Evolutionary conservation across 805 yeast genomes (phyloP), one percentile per base, ranked within the genome.

Genomic region (Yamadazyma phyllophila): DNA sequence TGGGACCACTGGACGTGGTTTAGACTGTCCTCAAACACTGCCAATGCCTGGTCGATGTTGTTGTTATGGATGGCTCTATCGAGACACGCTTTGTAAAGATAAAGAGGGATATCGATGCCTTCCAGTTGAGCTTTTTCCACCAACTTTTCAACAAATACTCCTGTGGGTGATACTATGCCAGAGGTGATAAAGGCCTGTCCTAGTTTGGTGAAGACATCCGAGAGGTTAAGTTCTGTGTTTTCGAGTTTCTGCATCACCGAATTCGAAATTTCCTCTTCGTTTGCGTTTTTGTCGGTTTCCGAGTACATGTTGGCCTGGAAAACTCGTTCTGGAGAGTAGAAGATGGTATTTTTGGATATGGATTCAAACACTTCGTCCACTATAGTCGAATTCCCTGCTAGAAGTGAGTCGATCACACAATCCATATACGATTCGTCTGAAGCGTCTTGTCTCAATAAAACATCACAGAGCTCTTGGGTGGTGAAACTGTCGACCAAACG

Each of bases 1-100:
- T 49, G 54, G 8, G 46, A 36, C 73, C 73, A 67, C 27, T 57
- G 54, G 4, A 46, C 46, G 20, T 40, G 48, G 1, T 52, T 38
- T 12, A 65, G 32, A 49, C 74, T 69, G 40, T 66, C 62, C 12
- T 63, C 62, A 44, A 68, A 71, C 9, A 66, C 43, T 16, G 57
- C 44, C 7, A 56, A 37, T 1, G 74, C 74, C 29, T 44, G 39
- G 1, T 48, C 43, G 30, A 48, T 40, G 36, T 67, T 57, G 10
- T 50, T 40, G 2, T 11, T 7, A 9, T 38, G 26, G 15, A 67
- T 55, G 1, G 68, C 65, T 14, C 46, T 43, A 37, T 67, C 73
- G 7, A 71, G 49, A 33, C 65, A 46, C 31, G 53, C 42, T 46
- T 65, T 66, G 53, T 56, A 69, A 1, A 64, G 56, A 17, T 54